Base-by-base conservation (phyloP, 1,139 yeast species). In the Saccharomyces uvarum region DNA sequence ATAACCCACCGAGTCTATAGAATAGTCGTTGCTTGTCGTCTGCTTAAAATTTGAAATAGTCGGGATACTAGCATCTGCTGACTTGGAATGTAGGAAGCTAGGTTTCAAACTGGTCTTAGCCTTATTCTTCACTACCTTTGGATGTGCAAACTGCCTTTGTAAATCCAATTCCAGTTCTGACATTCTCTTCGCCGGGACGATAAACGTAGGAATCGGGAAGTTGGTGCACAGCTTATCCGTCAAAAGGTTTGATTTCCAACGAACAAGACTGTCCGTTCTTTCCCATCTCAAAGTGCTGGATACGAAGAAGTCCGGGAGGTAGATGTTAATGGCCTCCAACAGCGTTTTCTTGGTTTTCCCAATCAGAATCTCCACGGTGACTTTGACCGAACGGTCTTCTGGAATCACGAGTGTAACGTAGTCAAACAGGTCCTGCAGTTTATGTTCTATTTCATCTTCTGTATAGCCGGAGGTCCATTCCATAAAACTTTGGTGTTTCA, bases 141-240 rank as follows among this genome's bases (percentile, higher is more conserved):
- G 14, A 11, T 26, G 51, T 13, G 48, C 27, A n/a, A 60, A 53
- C 2, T 56, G 56, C 27, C 53, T 54, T 47, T 57, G 53, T 48
- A 77, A 56, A 27, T 70, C 63, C 5, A 65, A 57, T 64, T 84
- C 89, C 67, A 82, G 83, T 16, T 71, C 65, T 54, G 71, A 74
- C 82, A 84, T 78, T 59, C 85, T 83, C 59, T 76, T 73, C 1
- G 88, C 84, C 0, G 93, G 90, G 0, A 82, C 85, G 33, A 85
- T 77, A 29, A 85, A 75, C 5, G 83, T 79, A 0, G 95, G 93
- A n/a, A 84, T 74, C 1, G 88, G 85, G 62, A 79, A 84, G 57
- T 77, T 75, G 57, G 80, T 81, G 38, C 84, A 84, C 52, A 86
- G 71, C 52, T 85, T 72, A 65, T 86, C 91, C 29, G 84, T 79